Conservation (phyloP, 495 filamentous ascomycete genomes). For the Bryoglossum gracile region DNA sequence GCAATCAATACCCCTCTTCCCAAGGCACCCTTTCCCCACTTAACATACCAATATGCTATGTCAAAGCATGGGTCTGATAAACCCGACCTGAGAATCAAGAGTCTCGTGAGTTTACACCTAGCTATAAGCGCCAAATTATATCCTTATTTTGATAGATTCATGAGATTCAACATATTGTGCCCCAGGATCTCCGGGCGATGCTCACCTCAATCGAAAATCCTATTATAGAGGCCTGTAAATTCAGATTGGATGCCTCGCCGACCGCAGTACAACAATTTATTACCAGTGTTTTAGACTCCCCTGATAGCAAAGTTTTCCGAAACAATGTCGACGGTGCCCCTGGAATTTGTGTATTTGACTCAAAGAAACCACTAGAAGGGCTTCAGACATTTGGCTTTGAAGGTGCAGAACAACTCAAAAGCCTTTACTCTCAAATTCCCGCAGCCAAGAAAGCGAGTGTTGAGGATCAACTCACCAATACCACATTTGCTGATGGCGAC, state of each 20-base stretch:
- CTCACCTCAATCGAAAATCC: slow-evolving; percentile 57
- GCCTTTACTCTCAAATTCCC: slow-evolving; percentile 1
- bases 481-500: slow-evolving; percentile 53
- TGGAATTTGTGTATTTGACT: slow-evolving; percentile 67
- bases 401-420: slow-evolving; percentile 45
- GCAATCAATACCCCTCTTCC: slow-evolving; percentile 19
- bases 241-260: slow-evolving; percentile 35
- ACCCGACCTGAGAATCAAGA: slow-evolving; percentile 64
- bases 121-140: too few relatives aligned
- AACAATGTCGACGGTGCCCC: slow-evolving; percentile 63
- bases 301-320: slow-evolving; percentile 52
- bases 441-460: slow-evolving; percentile 29
- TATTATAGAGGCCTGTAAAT: slow-evolving; percentile 63
- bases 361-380: slow-evolving; percentile 61
- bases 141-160: slow-evolving; percentile 41
- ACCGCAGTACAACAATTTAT: slow-evolving; percentile 54
- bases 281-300: slow-evolving; percentile 56
- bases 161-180: slow-evolving; percentile 53
- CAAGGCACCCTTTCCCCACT: slow-evolving; percentile 40
- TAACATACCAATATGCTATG: slow-evolving; percentile 78
- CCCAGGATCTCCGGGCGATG: slow-evolving; percentile 60
- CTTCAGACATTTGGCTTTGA: slow-evolving; percentile 70
- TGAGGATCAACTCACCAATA: slow-evolving; percentile 36
- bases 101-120: slow-evolving; percentile 12
- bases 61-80: slow-evolving; percentile 79